Conservation (phyloP, 148 eudicot species). For the Amaranthus palmeri region DNA sequence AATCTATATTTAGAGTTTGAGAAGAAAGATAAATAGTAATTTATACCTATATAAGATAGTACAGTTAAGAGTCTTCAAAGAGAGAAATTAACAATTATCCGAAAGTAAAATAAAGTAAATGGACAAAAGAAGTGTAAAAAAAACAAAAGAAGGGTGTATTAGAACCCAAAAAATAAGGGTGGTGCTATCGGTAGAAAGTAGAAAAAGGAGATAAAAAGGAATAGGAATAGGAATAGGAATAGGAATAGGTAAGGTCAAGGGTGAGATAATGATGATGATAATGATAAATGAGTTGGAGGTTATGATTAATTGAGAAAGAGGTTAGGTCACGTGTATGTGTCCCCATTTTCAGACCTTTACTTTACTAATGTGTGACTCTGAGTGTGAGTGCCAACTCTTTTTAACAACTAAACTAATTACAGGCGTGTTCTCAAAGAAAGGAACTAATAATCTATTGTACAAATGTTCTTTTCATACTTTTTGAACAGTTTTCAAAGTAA, state of each 20-base stretch:
- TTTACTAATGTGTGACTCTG: not conserved
- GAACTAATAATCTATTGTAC: not conserved
- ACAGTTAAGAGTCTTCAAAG: too few species aligned
- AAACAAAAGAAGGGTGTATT: not conserved
- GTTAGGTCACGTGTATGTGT: constrained; percentile 39
- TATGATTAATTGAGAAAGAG: constrained; percentile 27
- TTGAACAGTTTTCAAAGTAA: too few species aligned
- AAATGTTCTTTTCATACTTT: too few species aligned
- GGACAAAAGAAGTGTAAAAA: not conserved
- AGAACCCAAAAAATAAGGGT: constrained; percentile 8
- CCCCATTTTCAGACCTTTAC: constrained; percentile 8
- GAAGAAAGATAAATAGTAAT: too few species aligned
- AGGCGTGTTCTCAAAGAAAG: constrained; percentile 18
- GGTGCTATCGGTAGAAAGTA: constrained; percentile 17
- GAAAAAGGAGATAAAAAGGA: not conserved
- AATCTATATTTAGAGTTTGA: too few species aligned
- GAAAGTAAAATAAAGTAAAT: not conserved
- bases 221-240: not conserved
- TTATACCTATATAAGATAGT: too few species aligned
- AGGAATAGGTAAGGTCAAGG: constrained; percentile 10
- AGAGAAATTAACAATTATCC: too few species aligned
- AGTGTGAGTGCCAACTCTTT: not conserved
- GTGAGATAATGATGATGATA: constrained; percentile 2
- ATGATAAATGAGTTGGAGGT: constrained; percentile 35
- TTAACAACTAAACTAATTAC: not conserved